phyloP scores from a whole-genome alignment of 1,284 basidiomycete species.

The Rhizoctonia solani region DNA sequence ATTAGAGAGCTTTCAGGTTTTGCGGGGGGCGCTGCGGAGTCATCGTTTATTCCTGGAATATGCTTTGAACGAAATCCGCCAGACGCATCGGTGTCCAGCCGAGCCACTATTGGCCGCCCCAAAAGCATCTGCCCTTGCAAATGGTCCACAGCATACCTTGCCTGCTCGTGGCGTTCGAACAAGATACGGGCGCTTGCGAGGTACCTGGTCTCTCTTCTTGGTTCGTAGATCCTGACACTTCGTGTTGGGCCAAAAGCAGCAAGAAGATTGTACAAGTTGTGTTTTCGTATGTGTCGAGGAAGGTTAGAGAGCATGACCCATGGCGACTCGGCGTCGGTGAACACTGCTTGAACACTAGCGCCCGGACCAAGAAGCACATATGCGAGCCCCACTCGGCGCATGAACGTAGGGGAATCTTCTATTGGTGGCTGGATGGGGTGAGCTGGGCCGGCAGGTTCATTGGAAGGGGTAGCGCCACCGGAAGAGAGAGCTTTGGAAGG shows the following conservation, averaged over 20 bases:
- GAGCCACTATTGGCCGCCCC: neutral
- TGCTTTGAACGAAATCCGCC: neutral
- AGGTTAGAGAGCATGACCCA: conserved; percentile 27
- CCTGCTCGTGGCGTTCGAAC: conserved; percentile 16
- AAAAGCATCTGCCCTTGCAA: neutral
- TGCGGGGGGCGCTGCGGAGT: too few species aligned
- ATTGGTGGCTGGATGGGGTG: conserved; percentile 12
- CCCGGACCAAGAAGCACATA: conserved; percentile 24
- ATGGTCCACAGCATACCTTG: neutral
- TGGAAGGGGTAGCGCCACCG: neutral
- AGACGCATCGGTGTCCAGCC: neutral
- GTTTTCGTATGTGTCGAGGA: neutral
- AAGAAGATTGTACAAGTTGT: neutral
- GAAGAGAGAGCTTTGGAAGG: neutral
- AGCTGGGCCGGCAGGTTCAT: neutral
- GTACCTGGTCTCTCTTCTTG: neutral
- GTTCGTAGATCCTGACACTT: conserved; percentile 3
- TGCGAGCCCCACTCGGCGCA: conserved; percentile 9
- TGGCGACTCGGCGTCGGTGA: conserved; percentile 29
- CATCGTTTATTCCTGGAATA: too few species aligned
- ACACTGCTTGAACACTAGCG: conserved; percentile 16
- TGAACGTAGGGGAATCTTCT: conserved; percentile 15
- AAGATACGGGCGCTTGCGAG: conserved; percentile 7
- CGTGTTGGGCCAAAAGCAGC: neutral
- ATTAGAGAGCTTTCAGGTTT: conserved; percentile 10